phyloP scores from a whole-genome alignment of 2,329 filamentous ascomycete species.

The Pseudogymnoascus sp. region DNA sequence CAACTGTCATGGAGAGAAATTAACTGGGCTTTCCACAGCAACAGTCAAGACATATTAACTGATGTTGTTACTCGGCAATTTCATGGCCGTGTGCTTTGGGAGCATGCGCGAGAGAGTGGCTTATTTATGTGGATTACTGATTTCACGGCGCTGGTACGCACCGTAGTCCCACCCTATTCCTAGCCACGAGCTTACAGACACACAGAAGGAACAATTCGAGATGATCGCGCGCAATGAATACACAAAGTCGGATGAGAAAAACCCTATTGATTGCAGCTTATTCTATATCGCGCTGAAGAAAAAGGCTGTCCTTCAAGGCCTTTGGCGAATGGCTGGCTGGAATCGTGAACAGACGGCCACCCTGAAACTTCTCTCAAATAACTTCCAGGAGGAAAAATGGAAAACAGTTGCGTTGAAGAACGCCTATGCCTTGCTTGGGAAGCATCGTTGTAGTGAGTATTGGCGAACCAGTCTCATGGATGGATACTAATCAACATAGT shows the following conservation, averaged over 20 bases:
- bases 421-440: slow-evolving; percentile 88
- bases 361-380: slow-evolving; percentile 71
- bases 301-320: slow-evolving; percentile 78
- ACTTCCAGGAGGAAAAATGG: slow-evolving; percentile 83
- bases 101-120: slow-evolving; percentile 74
- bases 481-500: slow-evolving; percentile 38
- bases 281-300: slow-evolving; percentile 88
- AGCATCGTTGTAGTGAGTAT: slow-evolving; percentile 66
- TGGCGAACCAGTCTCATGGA: neutral
- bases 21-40: slow-evolving; percentile 76
- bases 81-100: slow-evolving; percentile 73
- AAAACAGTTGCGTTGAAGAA: slow-evolving; percentile 88
- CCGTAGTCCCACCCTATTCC: slow-evolving; percentile 9
- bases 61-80: slow-evolving; percentile 77
- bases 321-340: slow-evolving; percentile 93
- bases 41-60: slow-evolving; percentile 78
- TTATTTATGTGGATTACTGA: slow-evolving; percentile 94
- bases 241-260: slow-evolving; percentile 75
- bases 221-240: slow-evolving; percentile 89
- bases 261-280: slow-evolving; percentile 82
- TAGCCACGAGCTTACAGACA: neutral
- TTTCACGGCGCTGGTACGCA: slow-evolving; percentile 59
- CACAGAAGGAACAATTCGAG: slow-evolving; percentile 70
- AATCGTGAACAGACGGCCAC: slow-evolving; percentile 79
- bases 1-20: slow-evolving; percentile 70